Evolutionary conservation across 108 stramenopile genomes (phyloP).

Genomic region (Seminavis robusta): DNA sequence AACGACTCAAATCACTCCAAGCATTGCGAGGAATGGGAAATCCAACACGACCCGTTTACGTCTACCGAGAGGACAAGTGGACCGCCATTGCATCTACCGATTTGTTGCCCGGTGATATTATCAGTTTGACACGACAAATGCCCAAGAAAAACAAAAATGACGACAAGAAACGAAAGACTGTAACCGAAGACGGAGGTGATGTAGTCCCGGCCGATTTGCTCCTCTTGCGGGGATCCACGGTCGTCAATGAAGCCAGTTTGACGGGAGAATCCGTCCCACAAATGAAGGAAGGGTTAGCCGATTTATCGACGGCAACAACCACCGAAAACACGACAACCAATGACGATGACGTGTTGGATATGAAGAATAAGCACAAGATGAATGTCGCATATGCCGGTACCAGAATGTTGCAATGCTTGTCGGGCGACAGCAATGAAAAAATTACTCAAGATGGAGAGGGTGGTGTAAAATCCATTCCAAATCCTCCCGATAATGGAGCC

Average conservation of each 20-base stretch:
- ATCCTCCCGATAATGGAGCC: slow-evolving; percentile 89
- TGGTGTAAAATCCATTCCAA: slow-evolving; percentile 35
- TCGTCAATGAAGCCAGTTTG: slow-evolving; percentile 94
- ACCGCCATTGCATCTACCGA: slow-evolving; percentile 55
- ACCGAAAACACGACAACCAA: no score
- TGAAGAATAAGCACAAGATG: slow-evolving; percentile 87
- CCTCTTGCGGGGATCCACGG: slow-evolving; percentile 81
- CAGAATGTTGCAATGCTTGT: slow-evolving; percentile 82
- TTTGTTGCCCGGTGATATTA: slow-evolving; percentile 92
- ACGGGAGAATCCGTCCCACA: slow-evolving; percentile 96
- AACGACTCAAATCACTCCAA: slow-evolving; percentile 61
- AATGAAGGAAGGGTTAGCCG: slow-evolving; percentile 93
- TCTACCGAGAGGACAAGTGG: slow-evolving; percentile 78
- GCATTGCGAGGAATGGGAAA: slow-evolving; percentile 83
- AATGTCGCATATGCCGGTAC: slow-evolving; percentile 94
- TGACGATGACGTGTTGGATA: slow-evolving; percentile 62
- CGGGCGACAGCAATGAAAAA: slow-evolving; percentile 22
- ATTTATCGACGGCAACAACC: slow-evolving; percentile 52
- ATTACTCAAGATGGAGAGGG: slow-evolving; percentile 34
- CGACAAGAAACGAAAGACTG: slow-evolving; percentile 2
- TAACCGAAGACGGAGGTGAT: slow-evolving; percentile 79
- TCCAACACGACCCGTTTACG: slow-evolving; percentile 59
- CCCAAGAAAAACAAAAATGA: slow-evolving; percentile 43
- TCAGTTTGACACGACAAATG: slow-evolving; percentile 73
- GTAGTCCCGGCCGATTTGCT: slow-evolving; percentile 94